Evolutionary conservation across 2,329 filamentous ascomycete species (phyloP).

Genomic region (Colletotrichum sp.): DNA sequence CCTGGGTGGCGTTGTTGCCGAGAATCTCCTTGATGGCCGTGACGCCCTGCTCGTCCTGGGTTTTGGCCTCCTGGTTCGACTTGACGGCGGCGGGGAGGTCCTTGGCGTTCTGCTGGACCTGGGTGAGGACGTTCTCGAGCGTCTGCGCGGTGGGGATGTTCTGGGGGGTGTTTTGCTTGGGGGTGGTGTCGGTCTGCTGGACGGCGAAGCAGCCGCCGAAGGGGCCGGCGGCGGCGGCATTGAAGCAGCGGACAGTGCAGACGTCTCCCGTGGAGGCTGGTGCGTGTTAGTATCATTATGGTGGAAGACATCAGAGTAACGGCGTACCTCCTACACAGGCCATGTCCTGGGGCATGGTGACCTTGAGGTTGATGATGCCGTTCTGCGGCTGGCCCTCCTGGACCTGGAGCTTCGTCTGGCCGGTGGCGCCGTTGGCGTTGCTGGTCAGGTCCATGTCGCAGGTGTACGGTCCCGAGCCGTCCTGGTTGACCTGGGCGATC

Average conservation of each 20-base stretch:
- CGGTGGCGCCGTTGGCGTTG: conserved; percentile 48
- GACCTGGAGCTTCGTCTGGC: conserved; percentile 52
- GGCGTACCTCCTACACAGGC: conserved; percentile 52
- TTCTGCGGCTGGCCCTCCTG: conserved; percentile 60
- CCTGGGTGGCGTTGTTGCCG: conserved; percentile 30
- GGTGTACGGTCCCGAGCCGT: conserved; percentile 58
- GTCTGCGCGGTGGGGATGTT: conserved; percentile 51
- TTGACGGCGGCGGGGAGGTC: conserved; percentile 48
- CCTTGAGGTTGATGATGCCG: conserved; percentile 60
- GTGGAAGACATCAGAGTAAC: too few relatives aligned
- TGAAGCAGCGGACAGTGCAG: conserved; percentile 66
- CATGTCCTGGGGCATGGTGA: conserved; percentile 55
- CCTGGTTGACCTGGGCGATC: conserved; percentile 59
- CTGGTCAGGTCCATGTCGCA: conserved; percentile 58
- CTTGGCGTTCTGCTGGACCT: conserved; percentile 56
- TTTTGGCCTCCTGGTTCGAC: conserved; percentile 45
- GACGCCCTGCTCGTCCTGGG: conserved; percentile 32
- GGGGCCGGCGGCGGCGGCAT: conserved; percentile 59
- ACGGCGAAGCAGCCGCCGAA: conserved; percentile 65
- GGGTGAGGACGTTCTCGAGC: conserved; percentile 47
- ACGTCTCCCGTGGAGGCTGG: conserved; percentile 60
- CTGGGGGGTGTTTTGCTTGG: conserved; percentile 46
- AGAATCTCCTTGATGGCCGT: conserved; percentile 45
- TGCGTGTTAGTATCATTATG: not conserved
- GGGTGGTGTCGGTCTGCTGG: conserved; percentile 53